Evolutionary conservation across 2,329 filamentous ascomycete genomes (phyloP), one percentile per base, ranked within the genome.

Genomic region (Alternaria burnsii): DNA sequence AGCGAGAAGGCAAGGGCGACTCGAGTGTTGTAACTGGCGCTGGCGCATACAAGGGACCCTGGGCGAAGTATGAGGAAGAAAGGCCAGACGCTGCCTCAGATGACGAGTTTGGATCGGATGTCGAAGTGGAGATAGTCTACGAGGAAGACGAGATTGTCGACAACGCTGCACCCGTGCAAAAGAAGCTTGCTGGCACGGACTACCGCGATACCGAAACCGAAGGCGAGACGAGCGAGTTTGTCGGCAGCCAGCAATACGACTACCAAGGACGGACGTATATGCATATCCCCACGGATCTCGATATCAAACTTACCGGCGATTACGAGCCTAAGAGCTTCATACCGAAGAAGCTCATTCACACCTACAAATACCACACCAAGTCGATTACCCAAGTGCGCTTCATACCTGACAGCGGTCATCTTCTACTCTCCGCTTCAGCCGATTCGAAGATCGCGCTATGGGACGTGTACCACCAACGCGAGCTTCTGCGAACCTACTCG

Each of bases 231-330:
- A 93, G 90, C 43, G 89, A 89, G 44, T 99, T 98, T 80, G 91
- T 97, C 73, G 95, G 94, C 63, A 86, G 86, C 41, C 85, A 91
- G 74, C 84, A 95, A 80, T 90, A 89, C 82, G 95, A 99, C 78
- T 99, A 99, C 82, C 91, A 96, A 77, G 95, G 95, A 48, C 86
- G 95, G 67, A 97, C 94, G 34, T 99, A 97, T 78, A 97, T 99
- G 94, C 95, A 99, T 80, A 86, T 98, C 46, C 95, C 95, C 4
- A 93, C 93, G 64, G 77, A 79, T 47, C 65, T 79, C 34, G 75
- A 76, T 38, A 74, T 79, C 62, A 76, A 74, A 55, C 83, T 99
- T 70, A 87, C 85, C 66, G 96, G 95, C 80, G 93, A 96, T 62
- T 78, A 85, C 44, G 93, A 89, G 73, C 80, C 87, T 75, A 94